A percentile compares a stretch with the other conserved stretches of the same genome.
phyloP scores from a whole-genome alignment of 495 filamentous ascomycete genomes.

The Hypoxylon intermedium region DNA sequence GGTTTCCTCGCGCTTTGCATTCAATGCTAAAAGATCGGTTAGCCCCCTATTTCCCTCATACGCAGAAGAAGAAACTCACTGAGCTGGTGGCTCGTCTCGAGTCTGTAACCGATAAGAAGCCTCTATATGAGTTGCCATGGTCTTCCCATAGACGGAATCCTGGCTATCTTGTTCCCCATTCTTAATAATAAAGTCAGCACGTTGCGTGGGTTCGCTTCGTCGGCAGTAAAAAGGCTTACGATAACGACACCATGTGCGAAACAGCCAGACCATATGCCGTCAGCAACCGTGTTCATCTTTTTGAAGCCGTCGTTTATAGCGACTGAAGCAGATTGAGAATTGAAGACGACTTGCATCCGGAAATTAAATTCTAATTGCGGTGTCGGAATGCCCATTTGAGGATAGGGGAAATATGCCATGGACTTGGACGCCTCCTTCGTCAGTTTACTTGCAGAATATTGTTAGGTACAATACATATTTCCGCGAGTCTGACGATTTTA shows the following conservation, averaged over 20 bases:
- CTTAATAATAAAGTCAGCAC: constrained; percentile 42
- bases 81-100: constrained; percentile 65
- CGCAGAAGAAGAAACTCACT: constrained; percentile 24
- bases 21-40: constrained; percentile 49
- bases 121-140: constrained; percentile 61
- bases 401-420: constrained; percentile 33
- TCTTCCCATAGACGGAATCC: constrained; percentile 52
- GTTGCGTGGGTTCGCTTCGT: not conserved
- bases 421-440: constrained; percentile 16
- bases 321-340: constrained; percentile 57
- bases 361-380: constrained; percentile 66
- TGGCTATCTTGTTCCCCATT: constrained; percentile 62
- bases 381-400: constrained; percentile 36
- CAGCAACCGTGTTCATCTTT: constrained; percentile 64
- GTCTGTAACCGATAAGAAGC: constrained; percentile 65
- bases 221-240: constrained; percentile 48
- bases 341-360: constrained; percentile 67
- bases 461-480: constrained; percentile 24
- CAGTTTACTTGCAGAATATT: constrained; percentile 14
- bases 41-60: not conserved
- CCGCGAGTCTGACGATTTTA: constrained; percentile 1
- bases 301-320: constrained; percentile 61
- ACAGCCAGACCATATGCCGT: constrained; percentile 66
- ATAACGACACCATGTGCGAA: constrained; percentile 67
- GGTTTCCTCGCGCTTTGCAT: constrained; percentile 64